Base-by-base conservation (phyloP, 2,329 filamentous ascomycete species). In the Huntiella abstrusa region DNA sequence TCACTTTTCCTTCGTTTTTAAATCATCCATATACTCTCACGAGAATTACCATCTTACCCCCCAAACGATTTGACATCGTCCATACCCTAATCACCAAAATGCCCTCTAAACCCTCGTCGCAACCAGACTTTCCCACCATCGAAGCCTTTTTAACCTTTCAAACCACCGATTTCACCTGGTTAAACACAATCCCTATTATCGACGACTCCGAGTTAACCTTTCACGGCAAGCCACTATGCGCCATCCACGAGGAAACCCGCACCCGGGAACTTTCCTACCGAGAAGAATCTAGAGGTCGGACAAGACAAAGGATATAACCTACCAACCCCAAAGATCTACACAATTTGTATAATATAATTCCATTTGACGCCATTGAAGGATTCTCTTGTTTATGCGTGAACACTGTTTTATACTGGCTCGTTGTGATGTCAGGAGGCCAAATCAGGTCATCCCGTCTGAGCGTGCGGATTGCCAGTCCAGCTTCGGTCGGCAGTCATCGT, bases 121-220 rank as follows among this genome's bases (percentile, higher is more conserved):
- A 3, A 10, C 22, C 22, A 7, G 41, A 45, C 35, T 39, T 39
- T 17, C 19, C 28, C 33, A 28, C 33, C 17, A 38, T 40, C 34
- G 48, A 49, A 37, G 48, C 45, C 11, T 47, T 41, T 32, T 37
- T 47, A 11, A 41, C 43, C 41, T 47, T 41, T 16, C 34, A 50
- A 37, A 45, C 36, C 44, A 41, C 48, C 40, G 43, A 43, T 17
- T 47, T 58, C 37, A 57, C 48, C 60, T 49, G 51, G 59, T 40
- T 75, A 70, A 71, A 65, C 71, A 51, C 63, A 68, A 46, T 65
- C 68, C 33, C 68, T 42, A 62, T 71, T 50, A 76, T 76, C 53
- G 71, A 76, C 47, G 72, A 76, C 55, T 71, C 75, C 48, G 72
- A 76, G 52, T 62, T 76, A 34, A 74, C 66, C 57, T 76, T 75